Percentiles rank a stretch among this genome's conserved stretches.
These are phyloP conservation scores for Poronia punctata DNA, from an alignment of 495 filamentous ascomycete species.

Conservation along the genomic window DNA sequence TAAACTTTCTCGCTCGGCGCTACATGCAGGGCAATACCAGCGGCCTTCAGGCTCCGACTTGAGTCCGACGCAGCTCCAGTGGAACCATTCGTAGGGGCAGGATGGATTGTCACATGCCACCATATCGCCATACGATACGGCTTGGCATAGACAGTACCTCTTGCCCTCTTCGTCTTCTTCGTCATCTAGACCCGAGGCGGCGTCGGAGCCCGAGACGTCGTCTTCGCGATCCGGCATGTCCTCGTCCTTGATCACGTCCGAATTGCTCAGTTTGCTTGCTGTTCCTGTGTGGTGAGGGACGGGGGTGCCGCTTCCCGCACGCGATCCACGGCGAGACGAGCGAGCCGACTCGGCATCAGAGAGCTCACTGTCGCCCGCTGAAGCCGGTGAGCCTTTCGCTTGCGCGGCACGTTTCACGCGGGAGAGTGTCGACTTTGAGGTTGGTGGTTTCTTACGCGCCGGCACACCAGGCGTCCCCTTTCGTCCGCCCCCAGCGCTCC, in stretches of 20 bases:
- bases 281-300: slow-evolving; percentile 10
- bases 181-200: slow-evolving; percentile 64
- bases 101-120: slow-evolving; percentile 93
- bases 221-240: slow-evolving; percentile 40
- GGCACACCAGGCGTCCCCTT: slow-evolving; percentile 62
- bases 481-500: slow-evolving; percentile 25
- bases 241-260: slow-evolving; percentile 27
- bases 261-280: slow-evolving; percentile 19
- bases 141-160: slow-evolving; percentile 89
- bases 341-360: slow-evolving; percentile 55
- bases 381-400: slow-evolving; percentile 54
- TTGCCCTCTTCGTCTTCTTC: slow-evolving; percentile 82
- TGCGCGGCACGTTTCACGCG: slow-evolving; percentile 42
- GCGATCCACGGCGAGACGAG: slow-evolving; percentile 34
- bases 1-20: slow-evolving; percentile 39
- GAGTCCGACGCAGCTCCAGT: slow-evolving; percentile 91
- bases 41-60: slow-evolving; percentile 82
- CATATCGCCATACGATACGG: slow-evolving; percentile 94
- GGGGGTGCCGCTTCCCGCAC: slow-evolving; percentile 41
- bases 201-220: slow-evolving; percentile 53
- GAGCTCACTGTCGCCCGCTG: slow-evolving; percentile 53
- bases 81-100: slow-evolving; percentile 96
- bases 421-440: slow-evolving; percentile 49
- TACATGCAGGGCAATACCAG: slow-evolving; percentile 86
- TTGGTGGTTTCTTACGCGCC: slow-evolving; percentile 48